Evolutionary conservation across 768 basidiomycete species (phyloP), one percentile per base, ranked within the genome.

Genomic region (Royoungia palumana): DNA sequence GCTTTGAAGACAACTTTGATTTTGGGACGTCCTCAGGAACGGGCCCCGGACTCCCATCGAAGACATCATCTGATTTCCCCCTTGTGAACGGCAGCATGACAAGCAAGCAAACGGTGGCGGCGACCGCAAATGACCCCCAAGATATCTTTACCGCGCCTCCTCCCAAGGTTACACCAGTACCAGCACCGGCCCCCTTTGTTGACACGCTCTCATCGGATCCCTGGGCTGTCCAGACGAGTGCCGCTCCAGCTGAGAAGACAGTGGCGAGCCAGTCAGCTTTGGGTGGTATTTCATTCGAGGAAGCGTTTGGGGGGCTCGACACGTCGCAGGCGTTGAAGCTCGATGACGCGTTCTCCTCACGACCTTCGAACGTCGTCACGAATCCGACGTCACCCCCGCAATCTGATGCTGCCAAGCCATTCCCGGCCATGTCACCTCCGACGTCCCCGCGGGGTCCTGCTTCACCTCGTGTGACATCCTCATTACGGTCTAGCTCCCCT

Each of bases 1-100:
- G 70, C 16, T 83, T 83, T 53, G 81, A 81, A 20, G 79, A 81
- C 54, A 74, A 79, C 50, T 89, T 89, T 59, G 85, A 89, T 64
- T 85, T 84, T 47, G 57, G 52, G 12, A 60, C 70, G 40, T 72
- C 76, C 7, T 63, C 73, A 5, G 69, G 66, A 34, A 53, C 72
- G 9, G 59, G 60, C 30, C 52, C 64, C 22, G 56, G 63, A 21
- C 58, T 69, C 50, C 66, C 62, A 42, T 57, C 64, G 13, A 47
- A 62, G 39, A 54, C 70, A 20, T 41, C 62, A 13, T 50, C 58
- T 20, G 55, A 50, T 37, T 44, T 42, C 20, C 50, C 47, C 4
- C 37, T 62, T 50, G 57, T 49, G 21, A 72, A 68, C 38, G 69
- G 66, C n/a, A 46, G 44, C 30, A 44, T 53, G 41, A 24, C 49